Evolutionary conservation across 768 basidiomycete genomes (phyloP), one percentile per base, ranked within the genome.

Genomic region (Boletus sensibilis): DNA sequence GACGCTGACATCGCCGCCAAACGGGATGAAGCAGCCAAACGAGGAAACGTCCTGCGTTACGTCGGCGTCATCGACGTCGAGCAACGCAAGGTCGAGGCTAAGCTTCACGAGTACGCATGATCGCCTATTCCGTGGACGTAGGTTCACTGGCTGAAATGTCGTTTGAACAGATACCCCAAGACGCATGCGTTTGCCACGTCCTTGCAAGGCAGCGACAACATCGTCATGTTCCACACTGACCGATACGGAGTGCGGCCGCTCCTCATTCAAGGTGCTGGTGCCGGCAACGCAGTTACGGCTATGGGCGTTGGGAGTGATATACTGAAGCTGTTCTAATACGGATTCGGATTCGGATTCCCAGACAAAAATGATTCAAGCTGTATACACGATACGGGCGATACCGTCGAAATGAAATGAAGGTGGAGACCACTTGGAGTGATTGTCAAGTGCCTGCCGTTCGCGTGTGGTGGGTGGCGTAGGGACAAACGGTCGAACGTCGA

Each of bases 251-350:
- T 87, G 9, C 76, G 94, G 40, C 96, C 97, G 1, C 76, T 99
- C 53, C 92, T 98, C 57, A 81, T 99, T 34, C 96, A 98, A 67
- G 97, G 97, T 48, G 88, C 95, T 1, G 97, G 97, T 3, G 97
- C 97, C 0, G 97, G 97, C n/a, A 94, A 94, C 1, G 94, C 90
- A 25, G 96, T 98, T 14, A 99, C 97, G 33, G 97, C 97, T 0
- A 98, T 98, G 93, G 97, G 97, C 9, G 94, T 98, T 16, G 79
- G 96, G 61, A 86, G 90, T 45, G 96, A 98, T 68, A 73, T 95
- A 51, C 72, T 98, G 68, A 90, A 76, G 64, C 60, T 80, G 29
- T 69, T 74, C 4, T 77, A 43, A 57, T 29, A 33, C n/a, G 8
- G 35, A 27, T 49, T 49, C n/a, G 34, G 21, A 25, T 27, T 37